These are phyloP conservation scores for Spergularia bocconei DNA, from an alignment of 148 eudicot genomes.

Conservation along the genomic window DNA sequence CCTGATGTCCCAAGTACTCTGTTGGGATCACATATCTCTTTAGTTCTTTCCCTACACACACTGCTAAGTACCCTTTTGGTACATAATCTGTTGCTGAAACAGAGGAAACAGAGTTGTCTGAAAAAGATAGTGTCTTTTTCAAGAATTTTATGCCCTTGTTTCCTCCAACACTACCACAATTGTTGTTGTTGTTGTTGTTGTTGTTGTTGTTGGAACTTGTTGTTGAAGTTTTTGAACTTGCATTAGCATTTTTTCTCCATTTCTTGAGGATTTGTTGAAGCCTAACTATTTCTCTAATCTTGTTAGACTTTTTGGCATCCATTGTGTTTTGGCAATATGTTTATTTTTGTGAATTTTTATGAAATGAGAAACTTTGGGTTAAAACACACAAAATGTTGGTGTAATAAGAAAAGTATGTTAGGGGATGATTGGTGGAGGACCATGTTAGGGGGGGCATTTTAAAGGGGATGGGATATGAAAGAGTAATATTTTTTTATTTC, in stretches of 20 bases:
- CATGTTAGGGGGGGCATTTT: slow-evolving; percentile 27
- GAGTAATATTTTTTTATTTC: slow-evolving; percentile 1
- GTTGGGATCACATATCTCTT: slow-evolving; percentile 82
- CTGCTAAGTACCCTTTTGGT: slow-evolving; percentile 74
- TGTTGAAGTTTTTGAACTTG: slow-evolving; percentile 27
- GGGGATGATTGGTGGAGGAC: slow-evolving; percentile 7
- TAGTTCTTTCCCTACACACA: slow-evolving; percentile 68
- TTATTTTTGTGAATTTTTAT: not conserved
- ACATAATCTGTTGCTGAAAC: slow-evolving; percentile 29
- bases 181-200: not conserved
- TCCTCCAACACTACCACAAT: slow-evolving; percentile 6
- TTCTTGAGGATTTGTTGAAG: slow-evolving; percentile 77
- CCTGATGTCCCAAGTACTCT: slow-evolving; percentile 60
- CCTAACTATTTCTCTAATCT: slow-evolving; percentile 82
- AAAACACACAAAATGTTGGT: too few species aligned
- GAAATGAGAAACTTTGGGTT: not conserved
- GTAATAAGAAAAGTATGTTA: not conserved
- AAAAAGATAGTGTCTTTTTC: slow-evolving; percentile 73
- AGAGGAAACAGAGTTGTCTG: slow-evolving; percentile 41
- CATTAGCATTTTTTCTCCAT: slow-evolving; percentile 68
- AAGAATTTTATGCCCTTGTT: slow-evolving; percentile 67
- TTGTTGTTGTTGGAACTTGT: not conserved
- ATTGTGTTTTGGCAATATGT: slow-evolving; percentile 21
- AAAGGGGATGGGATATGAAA: slow-evolving; percentile 17
- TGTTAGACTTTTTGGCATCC: slow-evolving; percentile 72